Percentiles rank a stretch among this genome's conserved stretches.
These are phyloP conservation scores for Metschnikowia rubicola DNA, from an alignment of 805 yeast genomes.

Conservation along the genomic window DNA sequence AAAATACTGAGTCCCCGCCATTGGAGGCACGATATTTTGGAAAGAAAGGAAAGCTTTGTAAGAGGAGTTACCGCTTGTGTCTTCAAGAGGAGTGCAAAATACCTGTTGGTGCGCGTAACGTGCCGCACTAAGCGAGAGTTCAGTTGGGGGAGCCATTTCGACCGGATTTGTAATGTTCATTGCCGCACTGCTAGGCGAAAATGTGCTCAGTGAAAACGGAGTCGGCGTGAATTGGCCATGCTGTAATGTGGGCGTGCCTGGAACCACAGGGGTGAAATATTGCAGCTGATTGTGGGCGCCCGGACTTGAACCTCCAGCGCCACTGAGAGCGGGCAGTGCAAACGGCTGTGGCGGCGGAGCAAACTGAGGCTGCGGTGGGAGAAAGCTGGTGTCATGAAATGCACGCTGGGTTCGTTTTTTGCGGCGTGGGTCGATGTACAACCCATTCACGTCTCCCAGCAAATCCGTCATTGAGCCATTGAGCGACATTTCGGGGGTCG, in stretches of 20 bases:
- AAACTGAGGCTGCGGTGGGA: conserved; percentile 4
- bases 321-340: conserved; percentile 1
- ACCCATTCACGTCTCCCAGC: conserved; percentile 11
- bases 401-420: conserved; percentile 18
- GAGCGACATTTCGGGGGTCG: conserved; percentile 2
- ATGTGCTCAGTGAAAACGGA: neutral
- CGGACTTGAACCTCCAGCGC: neutral
- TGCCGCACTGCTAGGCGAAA: neutral
- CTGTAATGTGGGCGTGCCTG: conserved; percentile 3
- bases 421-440: conserved; percentile 9
- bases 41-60: conserved; percentile 60
- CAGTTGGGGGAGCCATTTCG: conserved; percentile 10
- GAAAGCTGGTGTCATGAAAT: conserved; percentile 11
- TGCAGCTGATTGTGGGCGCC: neutral
- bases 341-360: conserved; percentile 2
- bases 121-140: conserved; percentile 12
- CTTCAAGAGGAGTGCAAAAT: conserved; percentile 13
- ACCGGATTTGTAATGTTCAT: conserved; percentile 10
- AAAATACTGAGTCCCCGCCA: conserved; percentile 66
- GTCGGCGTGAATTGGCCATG: neutral
- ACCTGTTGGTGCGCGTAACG: conserved; percentile 14
- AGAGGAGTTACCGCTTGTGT: conserved; percentile 7
- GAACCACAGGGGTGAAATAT: conserved; percentile 6
- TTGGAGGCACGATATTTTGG: conserved; percentile 78
- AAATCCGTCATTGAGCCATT: conserved; percentile 10